Base-by-base conservation (phyloP, 192 early-diverging fungal genomes). In the Coemansia sp. region DNA sequence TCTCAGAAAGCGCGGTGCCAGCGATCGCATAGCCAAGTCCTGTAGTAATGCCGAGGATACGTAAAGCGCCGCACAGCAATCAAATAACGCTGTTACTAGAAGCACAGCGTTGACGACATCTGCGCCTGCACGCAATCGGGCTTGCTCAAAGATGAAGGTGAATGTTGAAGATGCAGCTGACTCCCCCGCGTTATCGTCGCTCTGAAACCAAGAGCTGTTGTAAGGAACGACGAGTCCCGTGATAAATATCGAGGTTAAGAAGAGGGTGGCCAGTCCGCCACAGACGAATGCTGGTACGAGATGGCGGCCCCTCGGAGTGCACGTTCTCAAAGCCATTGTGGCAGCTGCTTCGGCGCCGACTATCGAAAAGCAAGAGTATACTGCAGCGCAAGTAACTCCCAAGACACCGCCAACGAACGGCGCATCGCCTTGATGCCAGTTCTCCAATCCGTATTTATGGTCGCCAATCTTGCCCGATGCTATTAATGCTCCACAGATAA, bases 381-480 rank as follows among this genome's bases (percentile, higher is more conserved):
- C 31, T 12, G 53, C 19, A 34, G 73, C 73, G 4, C 62, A 60
- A n/a, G 68, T 59, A 9, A 74, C 46, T 31, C 73, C 73, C 29
- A 57, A 9, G 15, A 60, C 45, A 29, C 73, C 67, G 23, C 61
- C 61, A 17, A 60, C 8, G 60, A 74, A 63, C 4, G 73, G 73
- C 1, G 57, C 67, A 3, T 69, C 67, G 29, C 64, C 51, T 29
- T 10, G 14, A 19, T 68, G 38, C 73, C 73, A 74, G 23, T 39
- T 68, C 62, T 74, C 73, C 2, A 74, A 29, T 2, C 63, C 73
- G 27, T 65, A 68, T n/a, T 64, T 58, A 57, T 65, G 73, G 4
- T 57, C 73, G 23, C 73, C 72, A n/a, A 74, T 15, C 50, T 57
- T 64, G 23, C 72, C 72, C 14, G 66, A 48, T 39, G 66, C 66